A percentile compares a stretch with the other conserved stretches of the same genome.
Evolutionary conservation across 495 filamentous ascomycete species (phyloP).

Genomic region (Sordaria brevicollis): DNA sequence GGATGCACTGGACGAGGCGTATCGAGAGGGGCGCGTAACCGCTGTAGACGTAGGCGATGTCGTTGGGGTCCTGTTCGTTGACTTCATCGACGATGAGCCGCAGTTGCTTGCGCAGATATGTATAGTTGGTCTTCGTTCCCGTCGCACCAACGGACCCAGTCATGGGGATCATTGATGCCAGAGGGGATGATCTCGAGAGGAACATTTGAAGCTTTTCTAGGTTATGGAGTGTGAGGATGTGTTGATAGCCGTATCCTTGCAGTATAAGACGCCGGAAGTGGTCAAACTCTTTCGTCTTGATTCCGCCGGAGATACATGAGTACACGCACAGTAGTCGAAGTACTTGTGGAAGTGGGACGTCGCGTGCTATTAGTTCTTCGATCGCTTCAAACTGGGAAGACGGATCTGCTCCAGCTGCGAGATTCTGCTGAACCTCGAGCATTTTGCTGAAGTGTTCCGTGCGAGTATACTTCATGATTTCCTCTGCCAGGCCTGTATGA

Average conservation of each 20-base stretch:
- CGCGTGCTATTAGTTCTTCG: conserved; percentile 85
- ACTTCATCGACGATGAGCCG: conserved; percentile 92
- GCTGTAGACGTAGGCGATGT: conserved; percentile 94
- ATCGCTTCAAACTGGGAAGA: conserved; percentile 81
- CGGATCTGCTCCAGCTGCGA: conserved; percentile 84
- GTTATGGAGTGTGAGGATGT: conserved; percentile 77
- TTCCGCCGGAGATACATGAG: conserved; percentile 78
- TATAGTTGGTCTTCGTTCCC: conserved; percentile 80
- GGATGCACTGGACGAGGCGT: conserved; percentile 85
- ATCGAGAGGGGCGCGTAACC: conserved; percentile 92
- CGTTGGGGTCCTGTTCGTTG: conserved; percentile 90
- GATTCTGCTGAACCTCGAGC: conserved; percentile 90
- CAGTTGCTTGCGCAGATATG: conserved; percentile 71
- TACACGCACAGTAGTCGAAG: conserved; percentile 84
- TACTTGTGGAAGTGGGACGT: conserved; percentile 64
- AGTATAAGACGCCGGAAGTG: conserved; percentile 78
- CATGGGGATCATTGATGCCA: conserved; percentile 61
- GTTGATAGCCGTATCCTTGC: conserved; percentile 91
- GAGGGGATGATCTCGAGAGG: conserved; percentile 57
- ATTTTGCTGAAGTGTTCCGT: conserved; percentile 79
- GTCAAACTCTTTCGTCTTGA: conserved; percentile 80
- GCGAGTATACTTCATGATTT: conserved; percentile 84
- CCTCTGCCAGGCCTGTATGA: conserved; percentile 86
- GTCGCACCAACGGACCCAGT: conserved; percentile 39
- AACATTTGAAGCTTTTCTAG: conserved; percentile 86